Base-by-base conservation (phyloP, 768 basidiomycete species). In the Russula dissimulans region DNA sequence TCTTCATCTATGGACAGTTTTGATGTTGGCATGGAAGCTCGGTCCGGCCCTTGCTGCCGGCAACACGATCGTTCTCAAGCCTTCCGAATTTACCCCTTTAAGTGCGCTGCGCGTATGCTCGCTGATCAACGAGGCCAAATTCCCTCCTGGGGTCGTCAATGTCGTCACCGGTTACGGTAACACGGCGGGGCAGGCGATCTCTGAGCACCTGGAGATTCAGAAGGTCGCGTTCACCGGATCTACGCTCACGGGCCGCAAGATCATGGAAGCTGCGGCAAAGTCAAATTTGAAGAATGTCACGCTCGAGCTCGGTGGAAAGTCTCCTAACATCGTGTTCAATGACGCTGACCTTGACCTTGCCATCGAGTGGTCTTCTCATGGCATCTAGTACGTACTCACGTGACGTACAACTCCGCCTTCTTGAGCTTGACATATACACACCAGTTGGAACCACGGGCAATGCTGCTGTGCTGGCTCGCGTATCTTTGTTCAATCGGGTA, bases 401-500 rank as follows among this genome's bases (percentile, higher is more conserved):
- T 29, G 1, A 6, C 6, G 22, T 26, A 26, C 22, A 26, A 26
- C 22, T 26, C 31, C 29, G 7, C 1, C 11, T 15, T 8, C n/a
- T 43, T 34, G 14, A 11, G 36, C 10, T 52, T 46, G 3, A 26
- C 8, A 15, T 14, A 7, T 5, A 5, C 11, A 3, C 7, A 14
- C 17, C 32, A 87, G 84, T 74, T 83, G 74, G 73, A 89, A 88
- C 67, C 80, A 81, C 53, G 90, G 91, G 26, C 91, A 93, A 72
- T 76, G 79, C 15, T 93, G 91, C 74, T 82, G 81, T 65, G 89
- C 89, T 11, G 87, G 90, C 10, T 87, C 89, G 22, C 82, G 92
- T 62, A 83, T 93, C 67, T 91, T 79, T 68, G 88, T 94, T 5
- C 91, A 93, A 68, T 83, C 80, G 60, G 74, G 76, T 3, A 82